Conservation (phyloP, 768 basidiomycete species). For the Artomyces pyxidatus region DNA sequence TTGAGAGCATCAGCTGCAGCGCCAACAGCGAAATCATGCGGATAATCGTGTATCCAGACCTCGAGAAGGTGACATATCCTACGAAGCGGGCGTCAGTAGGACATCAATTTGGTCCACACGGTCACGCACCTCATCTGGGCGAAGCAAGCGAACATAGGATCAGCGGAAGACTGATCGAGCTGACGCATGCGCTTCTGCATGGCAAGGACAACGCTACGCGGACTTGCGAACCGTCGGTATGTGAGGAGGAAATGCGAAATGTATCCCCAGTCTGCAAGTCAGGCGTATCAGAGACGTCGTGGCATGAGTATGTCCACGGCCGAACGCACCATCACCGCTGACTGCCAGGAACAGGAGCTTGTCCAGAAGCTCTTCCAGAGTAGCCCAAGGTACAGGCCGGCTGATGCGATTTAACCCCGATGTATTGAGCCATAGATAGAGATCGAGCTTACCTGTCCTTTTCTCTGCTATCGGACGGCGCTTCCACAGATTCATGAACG, state of each 20-base stretch:
- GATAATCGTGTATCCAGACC: constrained; percentile 69
- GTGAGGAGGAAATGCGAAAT: constrained; percentile 77
- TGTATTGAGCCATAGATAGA: neutral
- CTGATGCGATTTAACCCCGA: constrained; percentile 24
- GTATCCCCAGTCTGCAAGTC: constrained; percentile 56
- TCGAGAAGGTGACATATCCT: constrained; percentile 79
- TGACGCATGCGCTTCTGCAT: constrained; percentile 85
- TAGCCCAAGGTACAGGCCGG: constrained; percentile 63
- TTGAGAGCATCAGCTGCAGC: constrained; percentile 65
- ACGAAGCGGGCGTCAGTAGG: constrained; percentile 3
- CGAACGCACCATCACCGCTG: constrained; percentile 66
- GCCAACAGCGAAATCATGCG: constrained; percentile 72
- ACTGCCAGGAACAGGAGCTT: constrained; percentile 77
- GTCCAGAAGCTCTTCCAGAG: constrained; percentile 71
- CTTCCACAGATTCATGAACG: constrained; percentile 10
- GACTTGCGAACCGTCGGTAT: constrained; percentile 75
- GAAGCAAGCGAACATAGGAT: constrained; percentile 82
- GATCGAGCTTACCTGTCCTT: constrained; percentile 38
- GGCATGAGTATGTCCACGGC: too few relatives aligned
- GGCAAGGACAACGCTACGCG: constrained; percentile 70
- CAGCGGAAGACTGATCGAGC: constrained; percentile 60
- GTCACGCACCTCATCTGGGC: constrained; percentile 72
- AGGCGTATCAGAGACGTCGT: constrained; percentile 8
- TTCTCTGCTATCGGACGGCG: constrained; percentile 6
- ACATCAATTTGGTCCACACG: neutral